phyloP scores from a whole-genome alignment of 179 eudicot species.

The Carnegiea gigantea region DNA sequence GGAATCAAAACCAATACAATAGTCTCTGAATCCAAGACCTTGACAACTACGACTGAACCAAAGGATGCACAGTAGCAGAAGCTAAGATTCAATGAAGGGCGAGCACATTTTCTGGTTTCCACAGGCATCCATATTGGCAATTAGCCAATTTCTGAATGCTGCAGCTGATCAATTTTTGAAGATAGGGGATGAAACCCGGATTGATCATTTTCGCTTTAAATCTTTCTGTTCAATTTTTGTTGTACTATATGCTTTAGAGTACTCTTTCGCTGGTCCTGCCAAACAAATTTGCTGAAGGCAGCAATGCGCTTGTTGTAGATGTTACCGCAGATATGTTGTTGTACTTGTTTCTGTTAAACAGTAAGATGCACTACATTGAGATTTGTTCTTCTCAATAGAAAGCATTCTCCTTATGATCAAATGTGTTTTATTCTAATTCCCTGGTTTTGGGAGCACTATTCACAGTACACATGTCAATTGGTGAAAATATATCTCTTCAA shows the following conservation, averaged over 20 bases:
- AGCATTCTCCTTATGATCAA: background rate
- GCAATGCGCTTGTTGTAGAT: constrained; percentile 12
- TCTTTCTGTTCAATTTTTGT: constrained; percentile 31
- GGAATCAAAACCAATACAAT: constrained; percentile 3
- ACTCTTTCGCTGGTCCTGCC: background rate
- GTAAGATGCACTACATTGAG: constrained; percentile 29
- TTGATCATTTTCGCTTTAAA: constrained; percentile 15
- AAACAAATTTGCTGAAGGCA: background rate
- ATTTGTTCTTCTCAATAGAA: background rate
- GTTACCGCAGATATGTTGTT: constrained; percentile 6
- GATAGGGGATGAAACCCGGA: constrained; percentile 22
- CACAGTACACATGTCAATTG: background rate
- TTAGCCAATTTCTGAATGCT: too few relatives aligned
- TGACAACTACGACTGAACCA: background rate
- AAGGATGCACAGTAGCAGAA: background rate
- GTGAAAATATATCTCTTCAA: background rate
- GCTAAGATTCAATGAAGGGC: background rate
- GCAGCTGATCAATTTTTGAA: too few relatives aligned
- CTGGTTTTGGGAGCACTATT: background rate
- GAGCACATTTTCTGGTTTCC: background rate
- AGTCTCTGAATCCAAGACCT: background rate
- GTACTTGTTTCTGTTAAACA: constrained; percentile 25
- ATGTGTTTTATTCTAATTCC: background rate
- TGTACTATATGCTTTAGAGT: constrained; percentile 17
- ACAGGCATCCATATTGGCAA: background rate